Conservation (phyloP, 139 green algal species). For the Haematococcus sp. region DNA sequence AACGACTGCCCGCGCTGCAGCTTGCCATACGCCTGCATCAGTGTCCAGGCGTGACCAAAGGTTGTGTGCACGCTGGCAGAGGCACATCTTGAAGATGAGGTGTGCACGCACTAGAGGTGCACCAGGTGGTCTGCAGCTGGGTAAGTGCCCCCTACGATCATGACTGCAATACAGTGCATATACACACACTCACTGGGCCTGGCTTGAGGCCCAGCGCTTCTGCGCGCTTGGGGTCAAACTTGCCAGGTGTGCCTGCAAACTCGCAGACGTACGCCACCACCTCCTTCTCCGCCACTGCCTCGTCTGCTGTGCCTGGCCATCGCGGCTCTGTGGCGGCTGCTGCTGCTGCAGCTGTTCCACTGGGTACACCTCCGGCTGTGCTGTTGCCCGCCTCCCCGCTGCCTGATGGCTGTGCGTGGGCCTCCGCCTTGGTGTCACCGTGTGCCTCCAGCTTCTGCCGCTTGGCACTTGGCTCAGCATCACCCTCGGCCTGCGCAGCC, state of each 20-base stretch:
- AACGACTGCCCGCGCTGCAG: constrained; percentile 76
- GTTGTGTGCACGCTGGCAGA: background rate
- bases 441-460: constrained; percentile 6
- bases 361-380: background rate
- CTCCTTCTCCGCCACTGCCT: background rate
- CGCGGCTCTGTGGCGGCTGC: no score
- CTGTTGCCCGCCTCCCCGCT: background rate
- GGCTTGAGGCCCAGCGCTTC: constrained; percentile 65
- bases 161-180: no score
- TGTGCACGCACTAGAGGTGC: background rate
- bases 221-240: constrained; percentile 84
- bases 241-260: constrained; percentile 75
- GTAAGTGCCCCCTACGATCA: no score
- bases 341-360: background rate
- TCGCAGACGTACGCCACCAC: constrained; percentile 68
- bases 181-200: constrained; percentile 29
- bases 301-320: background rate
- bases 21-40: constrained; percentile 62
- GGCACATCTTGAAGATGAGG: background rate
- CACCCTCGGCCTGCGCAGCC: background rate
- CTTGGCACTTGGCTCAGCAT: background rate
- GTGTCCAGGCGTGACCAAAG: no score
- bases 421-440: constrained; percentile 4
- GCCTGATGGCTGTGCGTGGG: constrained; percentile 7
- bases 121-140: no score